Evolutionary conservation across 2,329 filamentous ascomycete species (phyloP).

Genomic region (Zymoseptoria brevis): DNA sequence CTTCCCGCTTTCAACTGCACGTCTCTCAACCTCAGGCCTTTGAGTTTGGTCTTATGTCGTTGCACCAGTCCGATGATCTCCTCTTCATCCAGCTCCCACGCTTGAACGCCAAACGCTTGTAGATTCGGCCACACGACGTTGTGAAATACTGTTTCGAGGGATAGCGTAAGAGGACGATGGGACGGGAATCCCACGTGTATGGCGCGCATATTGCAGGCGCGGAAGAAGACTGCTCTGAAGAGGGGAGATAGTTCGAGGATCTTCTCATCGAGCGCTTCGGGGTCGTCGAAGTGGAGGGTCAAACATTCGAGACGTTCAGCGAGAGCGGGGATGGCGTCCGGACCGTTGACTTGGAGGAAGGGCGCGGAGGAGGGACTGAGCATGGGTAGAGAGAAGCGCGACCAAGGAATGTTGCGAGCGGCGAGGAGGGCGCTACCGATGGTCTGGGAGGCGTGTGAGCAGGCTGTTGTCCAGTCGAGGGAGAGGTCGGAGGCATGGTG

Average conservation of each 20-base stretch:
- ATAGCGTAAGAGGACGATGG: slow-evolving; percentile 48
- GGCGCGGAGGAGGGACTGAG: slow-evolving; percentile 53
- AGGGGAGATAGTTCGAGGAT: slow-evolving; percentile 51
- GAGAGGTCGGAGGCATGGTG: slow-evolving; percentile 34
- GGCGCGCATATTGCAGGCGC: slow-evolving; percentile 53
- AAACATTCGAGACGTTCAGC: slow-evolving; percentile 53
- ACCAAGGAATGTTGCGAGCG: slow-evolving; percentile 46
- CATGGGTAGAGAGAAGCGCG: slow-evolving; percentile 55
- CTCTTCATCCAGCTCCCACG: slow-evolving; percentile 52
- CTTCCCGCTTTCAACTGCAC: slow-evolving; percentile 54
- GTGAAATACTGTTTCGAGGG: slow-evolving; percentile 56
- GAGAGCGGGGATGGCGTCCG: slow-evolving; percentile 42
- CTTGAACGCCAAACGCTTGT: slow-evolving; percentile 56
- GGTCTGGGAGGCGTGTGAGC: slow-evolving; percentile 52
- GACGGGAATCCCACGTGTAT: slow-evolving; percentile 59
- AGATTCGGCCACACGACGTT: slow-evolving; percentile 53
- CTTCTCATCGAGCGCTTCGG: slow-evolving; percentile 47
- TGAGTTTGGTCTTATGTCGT: slow-evolving; percentile 49
- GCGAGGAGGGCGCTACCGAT: slow-evolving; percentile 50
- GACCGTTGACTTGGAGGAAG: slow-evolving; percentile 41
- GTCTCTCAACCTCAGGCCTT: slow-evolving; percentile 52
- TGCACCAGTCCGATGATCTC: slow-evolving; percentile 53
- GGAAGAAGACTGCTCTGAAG: slow-evolving; percentile 51
- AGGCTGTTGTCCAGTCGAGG: slow-evolving; percentile 55
- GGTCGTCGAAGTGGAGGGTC: slow-evolving; percentile 56